Evolutionary conservation across 257 asterid genomes (phyloP).

Genomic region (Plantago major): DNA sequence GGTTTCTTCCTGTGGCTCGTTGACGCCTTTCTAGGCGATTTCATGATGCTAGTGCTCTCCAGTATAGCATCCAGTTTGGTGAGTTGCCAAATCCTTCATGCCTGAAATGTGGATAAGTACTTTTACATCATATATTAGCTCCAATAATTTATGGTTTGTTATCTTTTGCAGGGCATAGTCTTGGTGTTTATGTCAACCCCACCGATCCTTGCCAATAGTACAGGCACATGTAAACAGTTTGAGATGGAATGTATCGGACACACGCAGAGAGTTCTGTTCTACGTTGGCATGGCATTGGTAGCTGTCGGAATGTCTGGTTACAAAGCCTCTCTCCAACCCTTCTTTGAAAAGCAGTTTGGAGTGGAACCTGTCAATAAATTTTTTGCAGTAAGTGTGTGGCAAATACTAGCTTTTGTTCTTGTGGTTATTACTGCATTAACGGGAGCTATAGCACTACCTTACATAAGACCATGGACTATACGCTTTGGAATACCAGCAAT

Average conservation of each 20-base stretch:
- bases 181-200: conserved; percentile 60
- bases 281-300: conserved; percentile 45
- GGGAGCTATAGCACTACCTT: conserved; percentile 51
- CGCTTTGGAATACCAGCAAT: conserved; percentile 61
- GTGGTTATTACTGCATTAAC: conserved; percentile 28
- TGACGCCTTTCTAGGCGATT: conserved; percentile 36
- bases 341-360: conserved; percentile 23
- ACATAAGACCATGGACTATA: conserved; percentile 50
- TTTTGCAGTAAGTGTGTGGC: not conserved
- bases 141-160: not conserved
- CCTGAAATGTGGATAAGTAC: too few species aligned
- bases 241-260: conserved; percentile 39
- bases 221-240: conserved; percentile 40
- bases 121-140: not conserved
- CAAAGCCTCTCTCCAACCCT: conserved; percentile 32
- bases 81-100: conserved; percentile 15
- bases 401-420: conserved; percentile 1
- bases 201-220: conserved; percentile 38
- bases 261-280: conserved; percentile 45
- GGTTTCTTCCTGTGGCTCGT: conserved; percentile 33
- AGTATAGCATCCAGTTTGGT: conserved; percentile 43
- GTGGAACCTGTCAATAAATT: not conserved
- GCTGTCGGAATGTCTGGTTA: conserved; percentile 55
- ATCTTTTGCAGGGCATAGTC: conserved; percentile 38
- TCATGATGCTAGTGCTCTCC: conserved; percentile 40